phyloP scores from a whole-genome alignment of 1,284 basidiomycete genomes.

The Hortiboletus rubellus region DNA sequence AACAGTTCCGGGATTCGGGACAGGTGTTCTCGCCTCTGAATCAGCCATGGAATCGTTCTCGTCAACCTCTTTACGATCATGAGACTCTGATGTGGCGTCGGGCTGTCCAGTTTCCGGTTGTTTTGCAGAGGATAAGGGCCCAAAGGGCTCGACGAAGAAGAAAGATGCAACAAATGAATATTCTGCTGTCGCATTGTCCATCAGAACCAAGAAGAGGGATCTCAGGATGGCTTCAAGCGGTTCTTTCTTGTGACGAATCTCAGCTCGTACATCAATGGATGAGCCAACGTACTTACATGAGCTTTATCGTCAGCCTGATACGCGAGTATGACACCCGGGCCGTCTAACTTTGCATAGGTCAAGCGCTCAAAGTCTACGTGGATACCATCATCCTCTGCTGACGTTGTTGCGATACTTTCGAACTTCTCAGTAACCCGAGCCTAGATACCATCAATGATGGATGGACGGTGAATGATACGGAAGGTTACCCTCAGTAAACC shows the following conservation, averaged over 20 bases:
- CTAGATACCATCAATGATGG: constrained; percentile 37
- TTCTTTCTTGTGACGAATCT: constrained; percentile 61
- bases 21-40: constrained; percentile 40
- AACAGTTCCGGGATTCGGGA: constrained; percentile 7
- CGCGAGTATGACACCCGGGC: constrained; percentile 75
- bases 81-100: constrained; percentile 38
- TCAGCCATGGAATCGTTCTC: constrained; percentile 39
- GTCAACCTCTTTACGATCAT: constrained; percentile 11
- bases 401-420: constrained; percentile 52
- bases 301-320: constrained; percentile 86
- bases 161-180: constrained; percentile 85
- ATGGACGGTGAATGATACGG: neutral
- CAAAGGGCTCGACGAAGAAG: constrained; percentile 55
- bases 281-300: constrained; percentile 54
- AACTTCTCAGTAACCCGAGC: constrained; percentile 61
- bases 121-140: constrained; percentile 28
- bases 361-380: constrained; percentile 58
- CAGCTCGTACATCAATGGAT: constrained; percentile 5
- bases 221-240: constrained; percentile 81
- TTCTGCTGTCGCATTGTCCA: constrained; percentile 92
- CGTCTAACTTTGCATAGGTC: constrained; percentile 70
- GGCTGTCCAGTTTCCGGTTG: constrained; percentile 37
- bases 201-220: constrained; percentile 82
- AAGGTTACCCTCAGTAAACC: constrained; percentile 67
- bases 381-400: constrained; percentile 42